Base-by-base conservation (phyloP, 1,139 yeast species). In the Saccharomycopsis phalli region DNA sequence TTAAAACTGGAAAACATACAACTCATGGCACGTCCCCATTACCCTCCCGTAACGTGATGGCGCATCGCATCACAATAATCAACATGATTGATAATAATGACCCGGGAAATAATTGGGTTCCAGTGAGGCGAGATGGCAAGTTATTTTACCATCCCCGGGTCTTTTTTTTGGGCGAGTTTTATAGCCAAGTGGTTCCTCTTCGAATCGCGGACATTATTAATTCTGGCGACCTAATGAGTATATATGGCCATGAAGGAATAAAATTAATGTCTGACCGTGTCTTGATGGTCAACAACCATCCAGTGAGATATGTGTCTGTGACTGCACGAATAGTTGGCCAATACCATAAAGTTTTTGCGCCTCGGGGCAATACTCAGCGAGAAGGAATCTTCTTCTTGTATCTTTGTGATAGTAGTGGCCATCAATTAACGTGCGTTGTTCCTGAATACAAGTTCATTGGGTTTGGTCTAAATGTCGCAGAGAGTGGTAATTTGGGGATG, bases 391-490 rank as follows among this genome's bases (percentile, higher is more conserved):
- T 31, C 31, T 33, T 39, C 18, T 10, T 41, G 7, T 31, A 37
- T 28, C 18, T 44, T 5, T 36, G 45, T 31, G 47, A 44, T 22
- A 31, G 39, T 10, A 42, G 41, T 29, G 47, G 44, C 11, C 8
- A 30, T 3, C 16, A 26, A 14, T 13, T 44, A 8, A 34, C 38
- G 4, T 42, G 47, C 26, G 39, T 38, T 14, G 22, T 39, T 4
- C 38, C 37, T 13, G 41, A 41, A 21, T 34, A 44, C 33, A 36
- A 32, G 34, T 36, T 38, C 11, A 20, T 42, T 11, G 38, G 28
- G 14, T 21, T 31, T 14, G 47, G 47, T 8, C 36, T 44, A n/a
- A n/a, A 11, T n/a, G 37, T 37, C 10, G 4, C 21, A 11, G 30
- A 20, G 11, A 4, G 20, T 6, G 31, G 22, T 6, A 42, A 35